Base-by-base conservation (phyloP, 306 rosid genomes). In the Vachellia collinsii region DNA sequence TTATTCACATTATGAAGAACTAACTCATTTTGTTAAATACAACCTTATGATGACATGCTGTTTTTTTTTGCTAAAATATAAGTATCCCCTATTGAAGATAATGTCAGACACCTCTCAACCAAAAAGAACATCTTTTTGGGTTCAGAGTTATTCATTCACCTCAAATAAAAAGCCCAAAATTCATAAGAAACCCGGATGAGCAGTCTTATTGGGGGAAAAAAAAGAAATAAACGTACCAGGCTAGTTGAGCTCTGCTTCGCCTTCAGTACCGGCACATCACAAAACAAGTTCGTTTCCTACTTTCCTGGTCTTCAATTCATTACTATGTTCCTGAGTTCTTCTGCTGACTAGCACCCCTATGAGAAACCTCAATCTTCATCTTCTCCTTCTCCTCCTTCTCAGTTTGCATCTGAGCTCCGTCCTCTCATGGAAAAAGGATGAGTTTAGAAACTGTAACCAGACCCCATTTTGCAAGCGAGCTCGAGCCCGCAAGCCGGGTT, bases 381-480 rank as follows among this genome's bases (percentile, higher is more conserved):
- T 91, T 20, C 51, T 85, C 20, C 9, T 90, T 7, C 70, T 92
- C 9, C 82, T 92, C 19, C 78, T 91, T 34, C 78, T 90, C 14
- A 37, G 20, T 14, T 77, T 76, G 67, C 85, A 81, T 69, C 77
- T 82, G 6, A 71, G 46, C 81, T 62, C 72, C 73, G 95, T 91
- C 41, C 54, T 86, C 83, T 85, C 97, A 1, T 94, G 99, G 99
- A 94, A 93, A 79, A 94, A 86, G 73, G 97, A 93, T 0, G 97
- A 94, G 83, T 94, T 94, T 90, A 77, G 97, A 48, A 93, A 75
- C 92, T 94, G 99, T 72, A 74, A 93, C 77, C 95, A 94, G 62
- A 90, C 97, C 84, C 99, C 99, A 50, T 94, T 94, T 85, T 94
- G 99, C 89, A 91, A 93, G 76, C 92, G 91, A 68, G 97, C 97